Conservation (phyloP, 345 rosid species). For the Citrus trifoliata region DNA sequence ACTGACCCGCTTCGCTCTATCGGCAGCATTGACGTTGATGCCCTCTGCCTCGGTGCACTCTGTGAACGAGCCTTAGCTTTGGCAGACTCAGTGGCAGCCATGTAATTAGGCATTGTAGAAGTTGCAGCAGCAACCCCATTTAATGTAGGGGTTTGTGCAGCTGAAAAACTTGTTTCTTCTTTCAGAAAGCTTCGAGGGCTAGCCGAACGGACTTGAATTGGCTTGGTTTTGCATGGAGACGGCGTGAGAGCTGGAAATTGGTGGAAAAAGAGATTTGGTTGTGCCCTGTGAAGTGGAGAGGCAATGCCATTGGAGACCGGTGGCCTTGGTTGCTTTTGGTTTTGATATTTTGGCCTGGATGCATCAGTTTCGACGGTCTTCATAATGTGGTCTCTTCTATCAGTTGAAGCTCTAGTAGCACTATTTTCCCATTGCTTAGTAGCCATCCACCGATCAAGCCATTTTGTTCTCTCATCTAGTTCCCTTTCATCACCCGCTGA, state of each 20-base stretch:
- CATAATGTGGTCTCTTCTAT: slow-evolving; percentile 35
- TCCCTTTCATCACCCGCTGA: slow-evolving; percentile 57
- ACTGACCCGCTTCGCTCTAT: slow-evolving; percentile 47
- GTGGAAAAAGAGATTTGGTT: slow-evolving; percentile 13
- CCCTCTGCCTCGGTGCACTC: slow-evolving; percentile 71
- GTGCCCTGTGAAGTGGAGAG: slow-evolving; percentile 29
- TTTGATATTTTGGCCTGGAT: slow-evolving; percentile 20
- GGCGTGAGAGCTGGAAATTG: slow-evolving; percentile 52
- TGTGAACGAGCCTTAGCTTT: slow-evolving; percentile 77
- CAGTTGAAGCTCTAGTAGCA: slow-evolving; percentile 35
- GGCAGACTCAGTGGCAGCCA: slow-evolving; percentile 85
- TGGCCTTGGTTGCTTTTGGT: slow-evolving; percentile 17
- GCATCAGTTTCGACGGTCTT: slow-evolving; percentile 59
- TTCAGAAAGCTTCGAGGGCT: slow-evolving; percentile 48
- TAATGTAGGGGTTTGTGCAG: slow-evolving; percentile 47
- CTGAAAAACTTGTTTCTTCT: slow-evolving; percentile 29
- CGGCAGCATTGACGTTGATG: slow-evolving; percentile 43
- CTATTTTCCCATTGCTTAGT: slow-evolving; percentile 64
- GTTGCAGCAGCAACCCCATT: slow-evolving; percentile 24
- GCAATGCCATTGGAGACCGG: slow-evolving; percentile 17
- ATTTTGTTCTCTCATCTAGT: slow-evolving; percentile 50
- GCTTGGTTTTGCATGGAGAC: slow-evolving; percentile 52
- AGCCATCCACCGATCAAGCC: slow-evolving; percentile 90
- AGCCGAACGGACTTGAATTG: slow-evolving; percentile 54
- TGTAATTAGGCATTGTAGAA: slow-evolving; percentile 59